Base-by-base conservation (phyloP, 2,329 filamentous ascomycete genomes). In the Calonectria leucothoes region DNA sequence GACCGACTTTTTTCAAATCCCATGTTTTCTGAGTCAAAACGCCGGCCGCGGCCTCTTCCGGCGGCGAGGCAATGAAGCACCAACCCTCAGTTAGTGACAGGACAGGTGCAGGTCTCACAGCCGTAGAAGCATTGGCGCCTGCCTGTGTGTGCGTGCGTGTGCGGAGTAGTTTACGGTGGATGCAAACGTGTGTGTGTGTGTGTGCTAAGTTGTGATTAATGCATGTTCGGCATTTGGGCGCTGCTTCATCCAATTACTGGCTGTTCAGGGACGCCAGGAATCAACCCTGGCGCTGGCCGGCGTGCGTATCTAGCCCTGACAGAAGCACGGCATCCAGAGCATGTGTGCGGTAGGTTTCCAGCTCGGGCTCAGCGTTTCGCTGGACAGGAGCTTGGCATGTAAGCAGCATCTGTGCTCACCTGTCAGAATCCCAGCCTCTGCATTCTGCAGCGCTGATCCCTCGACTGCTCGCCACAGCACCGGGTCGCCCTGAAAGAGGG, bases 181-280 rank as follows among this genome's bases (percentile, higher is more conserved):
- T 25, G 55, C 25, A 57, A 27, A 17, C 27, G 23, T 63, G 42
- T 33, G n/a, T n/a, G 63, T 33, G 33, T 49, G 23, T 31, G 67
- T 39, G 67, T 64, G 57, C 55, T 59, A 59, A 39, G 4, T 33
- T 55, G 67, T 42, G 57, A 64, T 42, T 64, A 64, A 64, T 69
- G 66, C 49, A 57, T 66, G 70, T 65, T 52, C 49, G 27, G 55
- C 39, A 65, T 55, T 39, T 51, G 31, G 23, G 49, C 42, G 57
- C 27, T 37, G 57, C 8, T n/a, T 65, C 35, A 31, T 48, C 70
- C 59, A 72, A 65, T 45, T 27, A 33, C 37, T 35, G 27, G 20
- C 25, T 66, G 37, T n/a, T 15, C n/a, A 31, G 65, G n/a, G 29
- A n/a, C 48, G 39, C 57, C 55, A 48, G 25, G 14, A 45, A 37